phyloP scores from a whole-genome alignment of 2,329 filamentous ascomycete genomes.

The Ceratocystis albifundus region DNA sequence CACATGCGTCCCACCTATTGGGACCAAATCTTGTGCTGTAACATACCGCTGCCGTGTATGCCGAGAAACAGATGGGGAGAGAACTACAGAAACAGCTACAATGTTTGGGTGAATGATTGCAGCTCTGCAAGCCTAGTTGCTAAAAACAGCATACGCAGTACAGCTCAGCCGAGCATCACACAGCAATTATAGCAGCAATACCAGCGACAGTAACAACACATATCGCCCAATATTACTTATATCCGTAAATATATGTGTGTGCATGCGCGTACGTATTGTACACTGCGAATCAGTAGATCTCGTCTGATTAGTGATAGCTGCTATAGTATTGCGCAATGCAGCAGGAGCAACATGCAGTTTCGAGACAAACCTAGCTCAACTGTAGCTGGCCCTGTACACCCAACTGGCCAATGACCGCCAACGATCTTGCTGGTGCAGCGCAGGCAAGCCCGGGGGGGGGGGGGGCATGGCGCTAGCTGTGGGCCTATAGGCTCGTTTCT shows the following conservation, averaged over 20 bases:
- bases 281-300: neutral
- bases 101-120: neutral
- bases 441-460: neutral
- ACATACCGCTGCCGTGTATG: neutral
- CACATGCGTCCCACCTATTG: neutral
- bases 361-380: neutral
- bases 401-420: neutral
- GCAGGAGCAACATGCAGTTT: neutral
- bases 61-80: neutral
- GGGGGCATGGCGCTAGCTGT: neutral
- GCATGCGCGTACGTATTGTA: neutral
- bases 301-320: neutral
- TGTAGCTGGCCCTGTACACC: neutral
- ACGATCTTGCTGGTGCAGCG: neutral
- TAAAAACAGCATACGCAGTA: neutral
- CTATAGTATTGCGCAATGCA: neutral
- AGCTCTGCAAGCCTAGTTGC: neutral
- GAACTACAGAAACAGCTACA: neutral
- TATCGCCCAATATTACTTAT: neutral
- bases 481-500: neutral
- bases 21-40: neutral
- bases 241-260: neutral
- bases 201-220: neutral
- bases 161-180: neutral
- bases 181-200: neutral